A percentile compares a stretch with the other conserved stretches of the same genome.
Conservation (phyloP, 768 basidiomycete species). For the Mycena olivaceomarginata region DNA sequence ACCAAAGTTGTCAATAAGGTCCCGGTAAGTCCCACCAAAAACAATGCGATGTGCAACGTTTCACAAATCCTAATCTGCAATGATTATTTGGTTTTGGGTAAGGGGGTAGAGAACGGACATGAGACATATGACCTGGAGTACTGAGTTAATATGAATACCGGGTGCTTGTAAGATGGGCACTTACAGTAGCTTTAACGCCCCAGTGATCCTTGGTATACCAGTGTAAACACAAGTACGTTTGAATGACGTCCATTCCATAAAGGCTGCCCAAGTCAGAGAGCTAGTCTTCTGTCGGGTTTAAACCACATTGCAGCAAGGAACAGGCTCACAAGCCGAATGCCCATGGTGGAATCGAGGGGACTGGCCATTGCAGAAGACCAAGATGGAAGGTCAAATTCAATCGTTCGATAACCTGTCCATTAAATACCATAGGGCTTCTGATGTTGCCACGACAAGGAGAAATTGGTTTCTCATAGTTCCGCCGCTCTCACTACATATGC, state of each 20-base stretch:
- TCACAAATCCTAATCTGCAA: constrained; percentile 40
- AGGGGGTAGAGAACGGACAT: background rate
- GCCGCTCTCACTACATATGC: too few species aligned
- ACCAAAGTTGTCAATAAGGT: constrained; percentile 47
- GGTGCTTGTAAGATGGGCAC: background rate
- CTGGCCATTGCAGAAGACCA: constrained; percentile 15
- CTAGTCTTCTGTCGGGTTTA: background rate
- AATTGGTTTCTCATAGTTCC: too few species aligned
- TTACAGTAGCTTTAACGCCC: constrained; percentile 43
- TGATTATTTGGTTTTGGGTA: background rate
- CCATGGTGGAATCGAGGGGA: constrained; percentile 10
- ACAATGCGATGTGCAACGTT: constrained; percentile 46
- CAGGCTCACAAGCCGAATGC: background rate
- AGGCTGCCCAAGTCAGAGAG: constrained; percentile 34
- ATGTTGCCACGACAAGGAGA: too few species aligned
- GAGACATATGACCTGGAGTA: background rate
- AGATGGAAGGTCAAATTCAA: too few species aligned
- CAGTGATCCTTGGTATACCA: constrained; percentile 48
- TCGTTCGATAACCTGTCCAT: too few species aligned
- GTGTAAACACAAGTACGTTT: constrained; percentile 48
- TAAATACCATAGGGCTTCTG: too few species aligned
- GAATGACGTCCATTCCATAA: constrained; percentile 47
- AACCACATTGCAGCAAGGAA: constrained; percentile 12
- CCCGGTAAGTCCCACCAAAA: constrained; percentile 43
- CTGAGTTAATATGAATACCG: background rate